Percentiles rank a stretch among this genome's conserved stretches.
Conservation (phyloP, 306 rosid genomes). For the Sophora flavescens region DNA sequence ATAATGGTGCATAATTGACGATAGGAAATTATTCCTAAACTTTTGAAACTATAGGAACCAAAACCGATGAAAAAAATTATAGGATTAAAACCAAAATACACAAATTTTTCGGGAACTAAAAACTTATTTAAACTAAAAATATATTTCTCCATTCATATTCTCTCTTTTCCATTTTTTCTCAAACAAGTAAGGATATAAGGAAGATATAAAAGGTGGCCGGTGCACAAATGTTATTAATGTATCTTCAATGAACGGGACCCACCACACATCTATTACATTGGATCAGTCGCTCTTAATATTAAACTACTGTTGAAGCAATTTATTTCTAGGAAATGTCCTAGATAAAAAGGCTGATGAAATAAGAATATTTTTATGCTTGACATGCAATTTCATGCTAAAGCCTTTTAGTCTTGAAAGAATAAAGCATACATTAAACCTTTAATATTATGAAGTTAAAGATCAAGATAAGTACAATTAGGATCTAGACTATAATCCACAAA, state of each 20-base stretch:
- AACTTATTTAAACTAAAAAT: too few species aligned
- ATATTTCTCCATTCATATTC: too few species aligned
- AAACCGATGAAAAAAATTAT: too few species aligned
- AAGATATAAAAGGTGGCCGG: neutral
- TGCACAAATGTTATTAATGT: neutral
- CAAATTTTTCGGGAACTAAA: too few species aligned
- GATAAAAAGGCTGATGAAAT: neutral
- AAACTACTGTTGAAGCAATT: neutral
- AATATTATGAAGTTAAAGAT: slow-evolving; percentile 3
- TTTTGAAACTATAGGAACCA: too few species aligned
- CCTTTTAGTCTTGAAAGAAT: slow-evolving; percentile 6
- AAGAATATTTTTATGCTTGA: neutral
- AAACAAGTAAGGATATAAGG: neutral
- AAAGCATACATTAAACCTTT: slow-evolving; percentile 1
- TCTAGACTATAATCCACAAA: slow-evolving; percentile 24
- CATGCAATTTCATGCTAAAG: neutral
- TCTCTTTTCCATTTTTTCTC: too few species aligned
- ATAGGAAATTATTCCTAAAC: too few species aligned
- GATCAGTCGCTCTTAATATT: neutral
- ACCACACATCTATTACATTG: neutral
- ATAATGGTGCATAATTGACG: too few species aligned
- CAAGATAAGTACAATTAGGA: slow-evolving; percentile 30
- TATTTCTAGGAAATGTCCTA: neutral
- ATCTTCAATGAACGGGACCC: slow-evolving; percentile 5
- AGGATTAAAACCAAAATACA: too few species aligned